Percentiles rank a stretch among this genome's conserved stretches.
Conservation (phyloP, 2,329 filamentous ascomycete species). For the Alternaria sp. region DNA sequence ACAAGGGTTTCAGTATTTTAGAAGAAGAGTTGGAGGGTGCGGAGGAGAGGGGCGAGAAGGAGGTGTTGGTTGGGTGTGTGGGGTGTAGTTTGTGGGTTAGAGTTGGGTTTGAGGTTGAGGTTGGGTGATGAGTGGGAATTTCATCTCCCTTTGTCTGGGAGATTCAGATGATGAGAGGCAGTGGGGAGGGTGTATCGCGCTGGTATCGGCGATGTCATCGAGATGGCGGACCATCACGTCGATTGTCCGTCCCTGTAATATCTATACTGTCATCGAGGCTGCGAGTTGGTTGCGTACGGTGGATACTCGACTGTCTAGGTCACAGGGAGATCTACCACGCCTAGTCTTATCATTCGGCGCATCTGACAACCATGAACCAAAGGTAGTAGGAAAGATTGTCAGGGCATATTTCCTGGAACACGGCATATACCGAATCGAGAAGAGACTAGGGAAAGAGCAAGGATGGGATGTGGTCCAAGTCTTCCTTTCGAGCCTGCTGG, state of each 20-base stretch:
- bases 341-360: too few species aligned
- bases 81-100: slow-evolving; percentile 70
- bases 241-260: accelerated
- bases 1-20: slow-evolving; percentile 60
- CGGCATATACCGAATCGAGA: not conserved
- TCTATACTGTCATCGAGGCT: not conserved
- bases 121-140: slow-evolving; percentile 8
- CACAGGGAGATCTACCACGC: too few species aligned
- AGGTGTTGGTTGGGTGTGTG: slow-evolving; percentile 65
- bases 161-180: too few species aligned
- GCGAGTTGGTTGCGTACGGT: not conserved
- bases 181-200: too few species aligned
- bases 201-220: not conserved
- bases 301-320: not conserved
- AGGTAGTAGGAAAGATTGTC: not conserved
- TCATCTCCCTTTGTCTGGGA: not conserved
- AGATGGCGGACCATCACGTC: not conserved
- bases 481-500: not conserved
- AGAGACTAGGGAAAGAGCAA: not conserved
- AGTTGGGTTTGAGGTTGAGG: slow-evolving; percentile 63
- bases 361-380: not conserved
- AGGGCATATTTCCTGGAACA: too few species aligned
- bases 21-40: slow-evolving; percentile 62
- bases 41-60: slow-evolving; percentile 59
- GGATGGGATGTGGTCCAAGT: not conserved